These are phyloP conservation scores for Termitomyces sp. DNA, from an alignment of 768 basidiomycete species.

Conservation along the genomic window DNA sequence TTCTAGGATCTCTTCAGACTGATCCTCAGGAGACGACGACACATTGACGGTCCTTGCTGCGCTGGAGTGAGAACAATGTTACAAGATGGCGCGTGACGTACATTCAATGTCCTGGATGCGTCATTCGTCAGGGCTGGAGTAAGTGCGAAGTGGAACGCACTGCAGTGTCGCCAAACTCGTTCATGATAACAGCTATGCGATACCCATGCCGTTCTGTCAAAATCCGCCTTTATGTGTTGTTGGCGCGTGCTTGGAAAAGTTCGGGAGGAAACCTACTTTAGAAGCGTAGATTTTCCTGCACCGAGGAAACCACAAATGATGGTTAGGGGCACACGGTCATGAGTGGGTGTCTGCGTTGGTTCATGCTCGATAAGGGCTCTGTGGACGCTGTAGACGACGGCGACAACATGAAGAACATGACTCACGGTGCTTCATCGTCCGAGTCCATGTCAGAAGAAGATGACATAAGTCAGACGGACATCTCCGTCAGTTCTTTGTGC, in stretches of 20 bases:
- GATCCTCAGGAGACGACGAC: slow-evolving; percentile 59
- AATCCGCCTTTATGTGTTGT: slow-evolving; percentile 56
- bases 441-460: slow-evolving; percentile 30
- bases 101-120: slow-evolving; percentile 83
- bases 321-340: slow-evolving; percentile 68
- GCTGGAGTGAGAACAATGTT: slow-evolving; percentile 1
- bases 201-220: slow-evolving; percentile 92
- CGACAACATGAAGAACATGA: neutral
- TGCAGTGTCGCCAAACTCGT: slow-evolving; percentile 95
- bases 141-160: slow-evolving; percentile 35
- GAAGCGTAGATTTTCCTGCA: slow-evolving; percentile 88
- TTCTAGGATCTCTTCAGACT: slow-evolving; percentile 84
- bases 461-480: slow-evolving; percentile 7
- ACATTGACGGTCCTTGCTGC: slow-evolving; percentile 85
- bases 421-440: slow-evolving; percentile 59
- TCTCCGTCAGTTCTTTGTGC: neutral
- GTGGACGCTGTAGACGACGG: neutral
- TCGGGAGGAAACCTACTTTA: slow-evolving; percentile 48
- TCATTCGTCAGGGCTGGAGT: slow-evolving; percentile 9
- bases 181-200: slow-evolving; percentile 97
- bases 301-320: slow-evolving; percentile 95
- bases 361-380: slow-evolving; percentile 23
- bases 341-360: neutral
- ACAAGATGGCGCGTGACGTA: slow-evolving; percentile 23
- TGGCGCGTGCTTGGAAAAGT: neutral